These are phyloP conservation scores for Eutrema salsugineum DNA, from an alignment of 441 rosid species.

Conservation along the genomic window DNA sequence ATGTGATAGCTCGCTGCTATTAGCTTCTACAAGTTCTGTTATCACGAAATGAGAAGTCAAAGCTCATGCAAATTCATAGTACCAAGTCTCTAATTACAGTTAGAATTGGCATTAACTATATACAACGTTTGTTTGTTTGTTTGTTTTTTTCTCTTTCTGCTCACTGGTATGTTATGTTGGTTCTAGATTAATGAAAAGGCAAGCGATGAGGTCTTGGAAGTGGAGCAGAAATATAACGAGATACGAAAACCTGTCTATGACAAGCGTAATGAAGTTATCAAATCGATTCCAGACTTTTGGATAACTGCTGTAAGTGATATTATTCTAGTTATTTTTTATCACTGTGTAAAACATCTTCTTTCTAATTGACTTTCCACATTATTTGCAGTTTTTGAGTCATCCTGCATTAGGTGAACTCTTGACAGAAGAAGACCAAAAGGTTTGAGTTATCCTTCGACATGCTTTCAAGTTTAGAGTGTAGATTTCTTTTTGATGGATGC, in stretches of 20 bases:
- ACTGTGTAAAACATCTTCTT: neutral
- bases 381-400: slow-evolving; percentile 83
- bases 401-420: slow-evolving; percentile 79
- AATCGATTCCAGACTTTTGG: slow-evolving; percentile 93
- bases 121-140: neutral
- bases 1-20: neutral
- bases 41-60: neutral
- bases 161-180: neutral
- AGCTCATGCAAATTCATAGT: neutral
- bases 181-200: slow-evolving; percentile 91
- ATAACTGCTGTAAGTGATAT: slow-evolving; percentile 74
- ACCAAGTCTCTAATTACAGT: neutral
- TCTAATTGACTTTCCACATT: neutral
- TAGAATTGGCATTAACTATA: neutral
- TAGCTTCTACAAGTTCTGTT: neutral
- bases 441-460: slow-evolving; percentile 17
- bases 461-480: neutral
- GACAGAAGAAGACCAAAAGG: slow-evolving; percentile 96
- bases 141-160: neutral
- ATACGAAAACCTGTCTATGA: slow-evolving; percentile 86
- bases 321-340: neutral
- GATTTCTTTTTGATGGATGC: neutral
- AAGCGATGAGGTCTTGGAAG: slow-evolving; percentile 89
- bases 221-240: slow-evolving; percentile 90
- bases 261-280: slow-evolving; percentile 75